Conservation (phyloP, 495 filamentous ascomycete genomes). For the Penicillium daleae region DNA sequence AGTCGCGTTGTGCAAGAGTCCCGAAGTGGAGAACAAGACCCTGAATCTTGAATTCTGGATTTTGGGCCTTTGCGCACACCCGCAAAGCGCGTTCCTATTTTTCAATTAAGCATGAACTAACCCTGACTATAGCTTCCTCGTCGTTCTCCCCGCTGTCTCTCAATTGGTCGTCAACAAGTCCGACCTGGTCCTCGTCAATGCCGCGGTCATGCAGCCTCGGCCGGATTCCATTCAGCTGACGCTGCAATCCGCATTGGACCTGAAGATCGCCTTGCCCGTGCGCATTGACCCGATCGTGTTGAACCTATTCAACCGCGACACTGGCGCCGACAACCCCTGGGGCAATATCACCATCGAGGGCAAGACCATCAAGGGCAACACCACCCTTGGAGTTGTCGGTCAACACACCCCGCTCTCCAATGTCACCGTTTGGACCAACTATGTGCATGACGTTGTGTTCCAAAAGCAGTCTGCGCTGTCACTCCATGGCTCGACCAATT, state of each 20-base stretch:
- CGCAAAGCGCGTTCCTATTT: too few relatives aligned
- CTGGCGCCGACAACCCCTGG: constrained; percentile 33
- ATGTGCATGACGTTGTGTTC: constrained; percentile 41
- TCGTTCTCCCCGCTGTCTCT: constrained; percentile 48
- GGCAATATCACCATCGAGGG: constrained; percentile 30
- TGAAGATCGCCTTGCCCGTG: constrained; percentile 41
- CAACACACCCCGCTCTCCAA: constrained; percentile 32
- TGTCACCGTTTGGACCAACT: constrained; percentile 35
- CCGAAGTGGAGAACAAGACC: not conserved
- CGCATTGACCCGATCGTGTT: constrained; percentile 43
- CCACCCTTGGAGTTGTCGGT: constrained; percentile 35
- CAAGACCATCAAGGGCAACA: constrained; percentile 38
- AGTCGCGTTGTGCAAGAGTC: constrained; percentile 14
- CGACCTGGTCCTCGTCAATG: constrained; percentile 41
- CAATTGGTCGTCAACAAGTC: constrained; percentile 47
- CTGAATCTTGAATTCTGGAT: not conserved
- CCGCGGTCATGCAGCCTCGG: constrained; percentile 37
- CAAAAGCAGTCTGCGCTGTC: constrained; percentile 34
- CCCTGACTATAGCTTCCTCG: constrained; percentile 50
- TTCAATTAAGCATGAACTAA: too few relatives aligned
- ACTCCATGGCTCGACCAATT: constrained; percentile 36
- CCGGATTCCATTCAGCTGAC: constrained; percentile 39
- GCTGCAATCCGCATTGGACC: constrained; percentile 39
- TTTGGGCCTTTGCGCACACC: not conserved
- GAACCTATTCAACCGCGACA: constrained; percentile 38